Percentiles rank a stretch among this genome's conserved stretches.
These are phyloP conservation scores for Butyriboletus loyo DNA, from an alignment of 768 basidiomycete species.

Conservation along the genomic window DNA sequence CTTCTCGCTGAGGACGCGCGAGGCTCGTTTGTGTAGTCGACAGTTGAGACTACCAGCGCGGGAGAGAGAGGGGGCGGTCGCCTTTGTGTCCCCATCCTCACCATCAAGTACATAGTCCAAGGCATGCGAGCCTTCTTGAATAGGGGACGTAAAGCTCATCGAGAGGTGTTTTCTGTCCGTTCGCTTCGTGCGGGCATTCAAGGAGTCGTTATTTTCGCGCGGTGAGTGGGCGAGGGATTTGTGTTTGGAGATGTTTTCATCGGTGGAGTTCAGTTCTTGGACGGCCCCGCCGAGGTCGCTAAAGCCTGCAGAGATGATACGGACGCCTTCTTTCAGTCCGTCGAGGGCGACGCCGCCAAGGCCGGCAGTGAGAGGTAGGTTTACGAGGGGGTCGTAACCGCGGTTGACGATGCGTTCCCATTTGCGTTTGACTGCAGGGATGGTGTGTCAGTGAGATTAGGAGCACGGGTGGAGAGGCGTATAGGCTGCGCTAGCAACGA, in stretches of 20 bases:
- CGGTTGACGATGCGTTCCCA: constrained; percentile 80
- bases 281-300: constrained; percentile 29
- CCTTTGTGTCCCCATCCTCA: background rate
- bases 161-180: constrained; percentile 38
- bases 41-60: constrained; percentile 16
- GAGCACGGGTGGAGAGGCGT: background rate
- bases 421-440: constrained; percentile 63
- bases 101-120: background rate
- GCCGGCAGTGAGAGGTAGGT: background rate
- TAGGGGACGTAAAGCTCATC: constrained; percentile 45
- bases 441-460: background rate
- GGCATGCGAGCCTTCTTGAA: constrained; percentile 26
- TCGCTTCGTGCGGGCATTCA: constrained; percentile 22
- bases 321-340: constrained; percentile 63
- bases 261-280: constrained; percentile 3
- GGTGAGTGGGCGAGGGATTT: constrained; percentile 1
- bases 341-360: constrained; percentile 38
- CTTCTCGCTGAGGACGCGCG: background rate
- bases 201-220: constrained; percentile 18
- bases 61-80: constrained; percentile 5
- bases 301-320: constrained; percentile 52
- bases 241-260: background rate
- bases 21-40: constrained; percentile 14
- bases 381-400: constrained; percentile 31
- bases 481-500: background rate